Evolutionary conservation across 2,329 filamentous ascomycete genomes (phyloP).

Genomic region (Helicocarpus griseus): DNA sequence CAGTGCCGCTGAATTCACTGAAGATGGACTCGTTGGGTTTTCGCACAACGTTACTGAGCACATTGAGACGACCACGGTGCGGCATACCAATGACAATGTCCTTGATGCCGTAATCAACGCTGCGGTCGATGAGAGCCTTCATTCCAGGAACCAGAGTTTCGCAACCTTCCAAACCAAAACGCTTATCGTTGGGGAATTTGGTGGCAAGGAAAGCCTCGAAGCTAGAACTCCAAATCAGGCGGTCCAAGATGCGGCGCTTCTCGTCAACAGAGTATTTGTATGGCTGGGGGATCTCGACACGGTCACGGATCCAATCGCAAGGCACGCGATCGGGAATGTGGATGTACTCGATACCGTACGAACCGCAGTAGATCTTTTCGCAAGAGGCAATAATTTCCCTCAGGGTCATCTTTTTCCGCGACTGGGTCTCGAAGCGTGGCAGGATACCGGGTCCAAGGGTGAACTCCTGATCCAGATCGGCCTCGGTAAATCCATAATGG

Average conservation of each 20-base stretch:
- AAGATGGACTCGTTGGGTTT: conserved; percentile 99
- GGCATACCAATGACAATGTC: conserved; percentile 99
- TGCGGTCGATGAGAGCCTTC: conserved; percentile 97
- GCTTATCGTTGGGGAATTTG: conserved; percentile 99
- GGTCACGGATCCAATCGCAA: conserved; percentile 96
- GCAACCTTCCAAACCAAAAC: conserved; percentile 95
- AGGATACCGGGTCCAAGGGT: conserved; percentile 87
- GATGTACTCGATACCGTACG: conserved; percentile 97
- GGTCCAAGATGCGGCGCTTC: conserved; percentile 94
- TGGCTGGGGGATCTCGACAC: conserved; percentile 83
- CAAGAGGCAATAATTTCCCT: conserved; percentile 88
- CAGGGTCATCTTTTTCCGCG: conserved; percentile 89
- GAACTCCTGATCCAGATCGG: conserved; percentile 87
- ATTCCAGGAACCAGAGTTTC: conserved; percentile 96
- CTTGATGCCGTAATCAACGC: conserved; percentile 96
- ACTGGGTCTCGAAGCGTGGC: conserved; percentile 81
- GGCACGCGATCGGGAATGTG: conserved; percentile 96
- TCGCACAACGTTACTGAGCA: conserved; percentile 94
- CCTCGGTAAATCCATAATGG: conserved; percentile 90
- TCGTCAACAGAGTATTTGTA: conserved; percentile 98
- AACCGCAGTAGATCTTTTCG: conserved; percentile 92
- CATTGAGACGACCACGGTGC: conserved; percentile 94
- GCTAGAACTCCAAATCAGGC: conserved; percentile 96
- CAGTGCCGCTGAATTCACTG: conserved; percentile 86
- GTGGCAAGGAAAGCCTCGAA: conserved; percentile 93